Evolutionary conservation across 2,329 filamentous ascomycete genomes (phyloP), one percentile per base, ranked within the genome.

Genomic region (Aspergillus arachidicola): DNA sequence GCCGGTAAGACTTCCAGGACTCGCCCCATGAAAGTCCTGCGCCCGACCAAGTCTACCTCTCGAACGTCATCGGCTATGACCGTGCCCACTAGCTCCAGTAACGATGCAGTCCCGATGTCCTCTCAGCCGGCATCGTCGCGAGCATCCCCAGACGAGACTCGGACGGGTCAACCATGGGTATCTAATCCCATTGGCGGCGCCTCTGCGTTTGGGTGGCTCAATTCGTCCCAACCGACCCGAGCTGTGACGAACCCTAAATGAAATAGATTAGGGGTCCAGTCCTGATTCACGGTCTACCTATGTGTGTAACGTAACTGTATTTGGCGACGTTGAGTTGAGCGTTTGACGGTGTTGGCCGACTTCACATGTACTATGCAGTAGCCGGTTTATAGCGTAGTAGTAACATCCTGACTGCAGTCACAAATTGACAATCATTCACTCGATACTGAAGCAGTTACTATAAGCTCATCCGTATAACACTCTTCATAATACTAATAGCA

Each of bases 121-220:
- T 68, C 64, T 12, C 63, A 66, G 34, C 66, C 66, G 11, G 68
- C 62, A 38, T 65, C 64, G 23, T 63, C 66, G 36, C 68, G 70
- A 46, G 64, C 65, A 2, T 69, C 71, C 41, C 68, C 71, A 10
- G 76, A 76, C 30, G 74, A 71, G 9, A 62, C 71, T 16, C 70
- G 74, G 34, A 60, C 76, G 23, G 73, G 70, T 51, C 84, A 85
- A 69, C 81, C 86, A 19, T 85, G 88, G 61, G 84, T 87, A 7
- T 83, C 87, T 36, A 98, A 98, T 73, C 94, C 95, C 0, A 87
- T 97, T 21, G 94, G 94, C 10, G 92, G 92, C n/a, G 94, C 91
- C 16, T 95, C 92, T 63, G 94, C 94, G 3, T 98, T 98, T 80
- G 90, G 91, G 14, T 98, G 94, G 94, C 89, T 97, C 82, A 94